Evolutionary conservation across 768 basidiomycete genomes (phyloP).

Genomic region (Mycena belliarum): DNA sequence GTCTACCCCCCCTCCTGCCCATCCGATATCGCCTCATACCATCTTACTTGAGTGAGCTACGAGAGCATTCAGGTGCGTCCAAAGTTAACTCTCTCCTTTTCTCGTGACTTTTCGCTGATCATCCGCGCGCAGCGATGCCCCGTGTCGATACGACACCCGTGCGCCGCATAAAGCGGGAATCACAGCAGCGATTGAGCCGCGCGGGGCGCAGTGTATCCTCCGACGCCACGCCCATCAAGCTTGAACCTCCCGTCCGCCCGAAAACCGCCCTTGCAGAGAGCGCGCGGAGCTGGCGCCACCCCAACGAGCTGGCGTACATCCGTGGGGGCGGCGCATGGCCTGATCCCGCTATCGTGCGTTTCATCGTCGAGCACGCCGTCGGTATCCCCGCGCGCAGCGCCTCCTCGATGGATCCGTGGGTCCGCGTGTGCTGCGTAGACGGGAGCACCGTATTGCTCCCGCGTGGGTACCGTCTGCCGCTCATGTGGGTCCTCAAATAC

Average conservation of each 20-base stretch:
- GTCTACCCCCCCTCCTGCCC: not conserved
- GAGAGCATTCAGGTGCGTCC: not conserved
- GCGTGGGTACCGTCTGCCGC: slow-evolving; percentile 7
- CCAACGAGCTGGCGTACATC: slow-evolving; percentile 11
- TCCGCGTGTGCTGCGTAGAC: not conserved
- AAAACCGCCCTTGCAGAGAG: not conserved
- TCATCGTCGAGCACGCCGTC: not conserved
- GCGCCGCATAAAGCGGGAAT: not conserved
- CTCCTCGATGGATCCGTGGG: not conserved
- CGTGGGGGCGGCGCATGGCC: not conserved
- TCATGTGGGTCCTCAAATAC: slow-evolving; percentile 9
- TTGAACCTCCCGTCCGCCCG: not conserved
- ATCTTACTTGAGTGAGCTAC: too few species aligned
- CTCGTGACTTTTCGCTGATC: not conserved
- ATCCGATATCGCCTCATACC: too few species aligned
- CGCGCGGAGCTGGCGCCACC: slow-evolving; percentile 1
- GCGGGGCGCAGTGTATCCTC: not conserved
- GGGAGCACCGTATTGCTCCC: not conserved
- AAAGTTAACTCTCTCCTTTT: not conserved
- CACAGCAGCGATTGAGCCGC: not conserved
- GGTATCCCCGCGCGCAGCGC: not conserved
- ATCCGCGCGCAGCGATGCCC: slow-evolving; percentile 1
- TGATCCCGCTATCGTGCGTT: not conserved
- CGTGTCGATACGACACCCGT: not conserved
- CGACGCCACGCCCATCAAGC: not conserved